Evolutionary conservation across 2,329 filamentous ascomycete species (phyloP).

Genomic region (Fusarium bactridioides): DNA sequence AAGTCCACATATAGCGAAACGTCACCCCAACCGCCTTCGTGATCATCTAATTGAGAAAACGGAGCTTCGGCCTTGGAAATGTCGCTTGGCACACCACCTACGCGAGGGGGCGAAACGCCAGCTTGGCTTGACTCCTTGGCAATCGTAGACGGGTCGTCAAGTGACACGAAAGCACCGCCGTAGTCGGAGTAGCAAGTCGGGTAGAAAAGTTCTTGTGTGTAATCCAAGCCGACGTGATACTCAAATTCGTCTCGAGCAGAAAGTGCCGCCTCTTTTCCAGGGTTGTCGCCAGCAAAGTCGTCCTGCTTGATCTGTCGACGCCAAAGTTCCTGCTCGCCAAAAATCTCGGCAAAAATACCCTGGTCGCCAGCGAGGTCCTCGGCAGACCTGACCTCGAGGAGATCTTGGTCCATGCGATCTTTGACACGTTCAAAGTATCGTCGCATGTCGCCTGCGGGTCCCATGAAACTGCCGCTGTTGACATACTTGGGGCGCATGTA

Average conservation of each 20-base stretch:
- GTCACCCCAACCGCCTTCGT: constrained; percentile 24
- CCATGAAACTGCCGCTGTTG: constrained; percentile 45
- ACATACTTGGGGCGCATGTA: constrained; percentile 42
- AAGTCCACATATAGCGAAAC: constrained; percentile 37
- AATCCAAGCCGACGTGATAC: constrained; percentile 43
- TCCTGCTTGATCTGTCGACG: constrained; percentile 22
- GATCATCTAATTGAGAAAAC: constrained; percentile 8
- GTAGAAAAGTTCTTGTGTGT: constrained; percentile 42
- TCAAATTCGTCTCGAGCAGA: constrained; percentile 32
- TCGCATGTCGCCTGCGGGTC: constrained; percentile 40
- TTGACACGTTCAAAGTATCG: constrained; percentile 39
- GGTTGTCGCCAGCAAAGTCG: constrained; percentile 19
- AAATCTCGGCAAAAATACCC: constrained; percentile 44
- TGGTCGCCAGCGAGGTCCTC: constrained; percentile 42
- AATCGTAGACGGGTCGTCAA: constrained; percentile 26
- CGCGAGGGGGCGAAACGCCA: constrained; percentile 37
- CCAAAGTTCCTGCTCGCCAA: constrained; percentile 42
- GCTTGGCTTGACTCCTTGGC: constrained; percentile 23
- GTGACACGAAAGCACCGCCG: constrained; percentile 37
- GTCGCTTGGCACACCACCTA: constrained; percentile 34
- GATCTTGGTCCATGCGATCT: constrained; percentile 38
- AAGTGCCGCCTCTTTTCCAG: constrained; percentile 16
- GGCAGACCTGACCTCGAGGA: constrained; percentile 14
- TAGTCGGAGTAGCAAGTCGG: constrained; percentile 43
- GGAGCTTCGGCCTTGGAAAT: constrained; percentile 26